Evolutionary conservation across 768 basidiomycete species (phyloP).

Genomic region (Lentinula boryana): DNA sequence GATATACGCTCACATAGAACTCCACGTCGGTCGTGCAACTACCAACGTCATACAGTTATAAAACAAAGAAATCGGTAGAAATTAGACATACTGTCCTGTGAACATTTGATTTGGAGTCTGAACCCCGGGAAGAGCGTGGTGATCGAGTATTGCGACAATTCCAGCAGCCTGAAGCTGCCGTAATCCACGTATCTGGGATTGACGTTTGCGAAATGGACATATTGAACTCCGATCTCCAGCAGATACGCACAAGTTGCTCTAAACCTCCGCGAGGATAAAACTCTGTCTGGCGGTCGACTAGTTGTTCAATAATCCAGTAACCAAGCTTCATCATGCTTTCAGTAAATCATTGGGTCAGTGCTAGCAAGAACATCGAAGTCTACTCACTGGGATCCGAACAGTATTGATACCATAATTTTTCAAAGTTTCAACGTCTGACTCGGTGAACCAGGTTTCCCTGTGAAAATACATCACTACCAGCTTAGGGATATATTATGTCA

Average conservation of each 20-base stretch:
- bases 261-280: slow-evolving; percentile 70
- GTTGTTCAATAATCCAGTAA: slow-evolving; percentile 74
- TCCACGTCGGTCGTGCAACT: slow-evolving; percentile 65
- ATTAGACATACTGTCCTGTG: slow-evolving; percentile 49
- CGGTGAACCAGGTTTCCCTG: slow-evolving; percentile 59
- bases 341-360: background rate
- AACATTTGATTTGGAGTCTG: slow-evolving; percentile 57
- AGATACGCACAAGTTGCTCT: slow-evolving; percentile 44
- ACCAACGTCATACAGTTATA: background rate
- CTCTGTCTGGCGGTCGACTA: slow-evolving; percentile 59
- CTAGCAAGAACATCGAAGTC: background rate
- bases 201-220: background rate
- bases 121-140: slow-evolving; percentile 64
- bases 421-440: slow-evolving; percentile 53
- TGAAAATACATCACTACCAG: background rate
- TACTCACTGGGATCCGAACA: slow-evolving; percentile 65
- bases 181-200: slow-evolving; percentile 54
- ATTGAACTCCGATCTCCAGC: background rate
- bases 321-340: slow-evolving; percentile 44
- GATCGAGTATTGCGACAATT: slow-evolving; percentile 61
- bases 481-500: background rate
- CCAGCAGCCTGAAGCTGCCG: slow-evolving; percentile 53
- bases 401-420: slow-evolving; percentile 59
- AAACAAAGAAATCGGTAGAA: background rate
- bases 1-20: slow-evolving; percentile 55